Percentiles rank a stretch among this genome's conserved stretches.
Evolutionary conservation across 2,329 filamentous ascomycete genomes (phyloP).

Genomic region (Scleromitrula shiraiana): DNA sequence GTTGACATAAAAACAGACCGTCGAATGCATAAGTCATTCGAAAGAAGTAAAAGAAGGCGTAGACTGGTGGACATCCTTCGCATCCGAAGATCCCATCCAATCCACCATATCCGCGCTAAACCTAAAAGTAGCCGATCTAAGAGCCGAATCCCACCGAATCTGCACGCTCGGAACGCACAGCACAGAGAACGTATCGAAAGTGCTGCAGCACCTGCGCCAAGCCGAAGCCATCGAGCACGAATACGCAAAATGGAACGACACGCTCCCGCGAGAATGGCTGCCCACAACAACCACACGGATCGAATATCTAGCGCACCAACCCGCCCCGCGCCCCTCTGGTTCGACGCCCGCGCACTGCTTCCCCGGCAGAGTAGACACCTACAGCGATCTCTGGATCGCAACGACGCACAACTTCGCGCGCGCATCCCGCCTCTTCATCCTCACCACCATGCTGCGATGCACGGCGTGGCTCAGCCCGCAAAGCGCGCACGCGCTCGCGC

Average conservation of each 20-base stretch:
- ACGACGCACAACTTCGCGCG: slow-evolving; percentile 49
- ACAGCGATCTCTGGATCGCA: slow-evolving; percentile 50
- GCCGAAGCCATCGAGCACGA: slow-evolving; percentile 45
- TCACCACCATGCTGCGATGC: slow-evolving; percentile 48
- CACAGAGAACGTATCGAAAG: slow-evolving; percentile 40
- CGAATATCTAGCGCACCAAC: too few species aligned
- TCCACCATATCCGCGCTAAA: slow-evolving; percentile 38
- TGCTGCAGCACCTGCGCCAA: slow-evolving; percentile 42
- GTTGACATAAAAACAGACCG: slow-evolving; percentile 48
- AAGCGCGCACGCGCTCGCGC: too few species aligned
- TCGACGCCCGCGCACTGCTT: slow-evolving; percentile 15
- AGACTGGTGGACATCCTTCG: slow-evolving; percentile 50
- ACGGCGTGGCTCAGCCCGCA: slow-evolving; percentile 53
- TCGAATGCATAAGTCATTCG: slow-evolving; percentile 45
- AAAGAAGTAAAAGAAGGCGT: slow-evolving; percentile 43
- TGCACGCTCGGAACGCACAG: slow-evolving; percentile 39
- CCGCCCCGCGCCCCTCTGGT: background rate
- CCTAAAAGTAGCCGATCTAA: slow-evolving; percentile 45
- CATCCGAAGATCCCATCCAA: slow-evolving; percentile 40
- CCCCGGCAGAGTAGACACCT: slow-evolving; percentile 51
- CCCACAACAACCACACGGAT: slow-evolving; percentile 47
- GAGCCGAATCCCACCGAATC: slow-evolving; percentile 43
- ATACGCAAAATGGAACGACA: slow-evolving; percentile 41
- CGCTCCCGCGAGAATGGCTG: slow-evolving; percentile 41
- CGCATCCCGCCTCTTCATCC: slow-evolving; percentile 45